Conservation (phyloP, 1,284 basidiomycete genomes). For the Trichosporon sp. region DNA sequence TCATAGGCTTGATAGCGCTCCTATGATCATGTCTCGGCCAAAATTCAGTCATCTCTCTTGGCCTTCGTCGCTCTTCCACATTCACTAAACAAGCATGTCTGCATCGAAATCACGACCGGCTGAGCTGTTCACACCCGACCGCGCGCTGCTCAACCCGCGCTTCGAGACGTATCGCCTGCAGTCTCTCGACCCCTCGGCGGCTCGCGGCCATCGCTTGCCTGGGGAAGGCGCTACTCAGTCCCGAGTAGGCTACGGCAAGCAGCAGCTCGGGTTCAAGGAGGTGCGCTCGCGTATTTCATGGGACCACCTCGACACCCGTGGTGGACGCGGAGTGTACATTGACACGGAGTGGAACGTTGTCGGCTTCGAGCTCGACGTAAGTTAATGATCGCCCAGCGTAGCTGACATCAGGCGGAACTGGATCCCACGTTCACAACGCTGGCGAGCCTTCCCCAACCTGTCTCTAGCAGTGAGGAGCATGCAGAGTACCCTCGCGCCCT, state of each 20-base stretch:
- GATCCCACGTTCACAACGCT: slow-evolving; percentile 64
- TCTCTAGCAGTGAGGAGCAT: slow-evolving; percentile 53
- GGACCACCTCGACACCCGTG: slow-evolving; percentile 70
- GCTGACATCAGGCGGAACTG: slow-evolving; percentile 59
- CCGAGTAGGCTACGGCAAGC: slow-evolving; percentile 40
- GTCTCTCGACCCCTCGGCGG: slow-evolving; percentile 40
- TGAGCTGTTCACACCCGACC: slow-evolving; percentile 41
- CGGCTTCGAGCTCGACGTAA: slow-evolving; percentile 62
- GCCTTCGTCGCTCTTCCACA: background rate
- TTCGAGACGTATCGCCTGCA: slow-evolving; percentile 54
- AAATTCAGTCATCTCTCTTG: background rate
- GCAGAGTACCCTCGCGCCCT: slow-evolving; percentile 75
- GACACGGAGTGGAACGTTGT: slow-evolving; percentile 70
- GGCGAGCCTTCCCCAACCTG: slow-evolving; percentile 64
- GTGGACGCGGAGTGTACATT: slow-evolving; percentile 65
- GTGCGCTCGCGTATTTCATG: slow-evolving; percentile 79
- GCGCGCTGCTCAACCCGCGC: slow-evolving; percentile 43
- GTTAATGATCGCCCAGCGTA: slow-evolving; percentile 21
- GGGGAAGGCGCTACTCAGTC: slow-evolving; percentile 47
- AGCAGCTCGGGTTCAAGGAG: slow-evolving; percentile 60
- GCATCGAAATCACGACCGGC: slow-evolving; percentile 25
- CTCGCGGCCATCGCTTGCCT: slow-evolving; percentile 38
- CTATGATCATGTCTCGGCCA: background rate
- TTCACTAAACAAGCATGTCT: background rate
- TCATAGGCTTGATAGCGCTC: background rate